Conservation (phyloP, 1,284 basidiomycete species). For the Paramarasmius palmivorus region DNA sequence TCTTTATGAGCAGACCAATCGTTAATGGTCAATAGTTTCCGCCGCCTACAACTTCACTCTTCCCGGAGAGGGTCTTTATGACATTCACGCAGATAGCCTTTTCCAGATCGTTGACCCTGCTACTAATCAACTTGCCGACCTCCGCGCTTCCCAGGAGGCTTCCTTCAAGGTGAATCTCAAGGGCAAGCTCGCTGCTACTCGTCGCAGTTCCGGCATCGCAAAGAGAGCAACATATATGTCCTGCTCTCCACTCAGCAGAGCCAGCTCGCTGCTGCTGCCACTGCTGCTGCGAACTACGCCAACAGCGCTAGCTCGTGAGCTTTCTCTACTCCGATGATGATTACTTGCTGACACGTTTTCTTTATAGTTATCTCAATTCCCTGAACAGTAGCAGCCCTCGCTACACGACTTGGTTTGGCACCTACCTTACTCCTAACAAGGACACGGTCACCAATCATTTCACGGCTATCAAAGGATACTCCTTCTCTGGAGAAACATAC, state of each 20-base stretch:
- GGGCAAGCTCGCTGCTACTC: conserved; percentile 36
- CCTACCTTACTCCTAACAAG: conserved; percentile 38
- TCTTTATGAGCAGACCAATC: not conserved
- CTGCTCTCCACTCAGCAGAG: conserved; percentile 39
- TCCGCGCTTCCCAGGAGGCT: conserved; percentile 15
- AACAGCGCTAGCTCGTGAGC: conserved; percentile 29
- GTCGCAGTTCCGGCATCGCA: conserved; percentile 17
- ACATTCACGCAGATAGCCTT: conserved; percentile 41
- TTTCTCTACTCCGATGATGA: not conserved
- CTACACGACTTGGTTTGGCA: conserved; percentile 52
- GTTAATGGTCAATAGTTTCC: conserved; percentile 32
- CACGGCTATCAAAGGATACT: conserved; percentile 33
- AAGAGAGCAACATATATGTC: conserved; percentile 40
- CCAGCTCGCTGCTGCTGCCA: conserved; percentile 34
- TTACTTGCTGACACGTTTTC: not conserved
- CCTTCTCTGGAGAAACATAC: conserved; percentile 29
- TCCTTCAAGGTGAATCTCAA: conserved; percentile 35
- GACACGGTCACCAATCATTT: conserved; percentile 40
- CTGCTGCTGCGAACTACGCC: conserved; percentile 42
- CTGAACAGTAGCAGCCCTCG: conserved; percentile 38
- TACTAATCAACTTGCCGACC: conserved; percentile 20
- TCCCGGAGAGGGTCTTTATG: conserved; percentile 40
- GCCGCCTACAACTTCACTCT: conserved; percentile 48
- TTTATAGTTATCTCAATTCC: conserved; percentile 28
- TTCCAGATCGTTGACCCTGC: conserved; percentile 41